Evolutionary conservation across 306 rosid species (phyloP), one percentile per base, ranked within the genome.

Genomic region (Casuarina cunninghamiana): DNA sequence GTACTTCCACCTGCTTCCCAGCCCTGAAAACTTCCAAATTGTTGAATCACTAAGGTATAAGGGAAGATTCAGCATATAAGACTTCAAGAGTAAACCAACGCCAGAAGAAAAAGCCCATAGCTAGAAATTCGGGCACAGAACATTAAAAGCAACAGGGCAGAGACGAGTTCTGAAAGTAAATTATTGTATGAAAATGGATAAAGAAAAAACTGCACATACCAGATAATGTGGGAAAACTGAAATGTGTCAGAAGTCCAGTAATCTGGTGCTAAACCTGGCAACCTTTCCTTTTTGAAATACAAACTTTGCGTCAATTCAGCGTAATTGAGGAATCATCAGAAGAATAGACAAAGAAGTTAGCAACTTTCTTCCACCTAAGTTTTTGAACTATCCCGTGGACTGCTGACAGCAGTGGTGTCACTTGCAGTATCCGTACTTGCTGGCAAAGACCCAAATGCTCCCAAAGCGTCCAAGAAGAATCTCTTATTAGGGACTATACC

Each of bases 401-500:
- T 58, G 35, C 69, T 84, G 44, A 82, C 79, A 79, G 54, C 79
- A 80, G 88, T 75, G 71, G 83, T 10, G 46, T 87, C 77, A 71
- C 15, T 81, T 71, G 69, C 53, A 72, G 92, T 85, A n/a, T 46
- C 82, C 6, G 81, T 77, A 39, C 75, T 87, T 55, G 83, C 81
- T 21, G 83, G 80, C 63, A 78, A 78, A 79, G 98, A 88, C 38
- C 77, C 93, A 84, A 91, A 73, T 17, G 87, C 90, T 81, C 89
- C 94, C 84, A 94, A 78, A 74, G 96, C 97, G 74, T 95, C 93
- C 73, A 89, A 79, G 83, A 95, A 92, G 88, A 95, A 95, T 80
- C 85, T 86, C 86, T 95, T 92, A 78, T 92, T 93, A 19, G 97
- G 97, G 77, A 93, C 86, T 44, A 95, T 90, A 38, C 98, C 97